Percentiles rank a stretch among this genome's conserved stretches.
These are phyloP conservation scores for Recurvomyces mirabilis DNA, from an alignment of 495 filamentous ascomycete species.

Conservation along the genomic window DNA sequence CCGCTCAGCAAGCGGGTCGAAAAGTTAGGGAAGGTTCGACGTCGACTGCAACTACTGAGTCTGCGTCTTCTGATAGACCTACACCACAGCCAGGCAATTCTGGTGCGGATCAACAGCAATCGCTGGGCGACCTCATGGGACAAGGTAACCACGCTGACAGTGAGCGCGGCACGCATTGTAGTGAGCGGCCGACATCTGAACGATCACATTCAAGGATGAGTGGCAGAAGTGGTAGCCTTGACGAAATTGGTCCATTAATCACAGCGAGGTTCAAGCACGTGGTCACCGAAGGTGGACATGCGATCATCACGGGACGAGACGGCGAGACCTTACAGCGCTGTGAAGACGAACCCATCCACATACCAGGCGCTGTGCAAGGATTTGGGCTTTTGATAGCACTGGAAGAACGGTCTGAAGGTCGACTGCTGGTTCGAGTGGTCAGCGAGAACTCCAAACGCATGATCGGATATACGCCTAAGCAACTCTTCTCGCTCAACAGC, in stretches of 20 bases:
- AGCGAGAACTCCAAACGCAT: slow-evolving; percentile 77
- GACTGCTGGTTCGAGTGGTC: slow-evolving; percentile 60
- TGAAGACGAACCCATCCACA: slow-evolving; percentile 90
- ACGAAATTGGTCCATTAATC: slow-evolving; percentile 35
- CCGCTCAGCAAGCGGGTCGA: neutral
- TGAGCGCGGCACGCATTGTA: neutral
- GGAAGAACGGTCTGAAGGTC: slow-evolving; percentile 57
- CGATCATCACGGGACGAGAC: slow-evolving; percentile 69
- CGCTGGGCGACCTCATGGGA: neutral
- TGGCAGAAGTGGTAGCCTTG: slow-evolving; percentile 14
- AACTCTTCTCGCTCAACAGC: slow-evolving; percentile 61
- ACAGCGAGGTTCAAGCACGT: slow-evolving; percentile 73
- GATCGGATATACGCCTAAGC: slow-evolving; percentile 66
- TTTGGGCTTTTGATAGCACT: slow-evolving; percentile 74
- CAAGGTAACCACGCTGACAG: neutral
- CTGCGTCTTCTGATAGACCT: neutral
- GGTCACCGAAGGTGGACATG: slow-evolving; percentile 69
- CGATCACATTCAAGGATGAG: slow-evolving; percentile 15
- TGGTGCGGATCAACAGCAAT: neutral
- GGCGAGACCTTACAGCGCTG: slow-evolving; percentile 60
- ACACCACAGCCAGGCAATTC: neutral
- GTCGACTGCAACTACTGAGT: neutral
- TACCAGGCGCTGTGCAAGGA: slow-evolving; percentile 78
- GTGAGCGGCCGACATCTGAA: slow-evolving; percentile 6
- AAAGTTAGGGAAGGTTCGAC: neutral